phyloP scores from a whole-genome alignment of 2,329 filamentous ascomycete species.

The Colletotrichum somersetense region DNA sequence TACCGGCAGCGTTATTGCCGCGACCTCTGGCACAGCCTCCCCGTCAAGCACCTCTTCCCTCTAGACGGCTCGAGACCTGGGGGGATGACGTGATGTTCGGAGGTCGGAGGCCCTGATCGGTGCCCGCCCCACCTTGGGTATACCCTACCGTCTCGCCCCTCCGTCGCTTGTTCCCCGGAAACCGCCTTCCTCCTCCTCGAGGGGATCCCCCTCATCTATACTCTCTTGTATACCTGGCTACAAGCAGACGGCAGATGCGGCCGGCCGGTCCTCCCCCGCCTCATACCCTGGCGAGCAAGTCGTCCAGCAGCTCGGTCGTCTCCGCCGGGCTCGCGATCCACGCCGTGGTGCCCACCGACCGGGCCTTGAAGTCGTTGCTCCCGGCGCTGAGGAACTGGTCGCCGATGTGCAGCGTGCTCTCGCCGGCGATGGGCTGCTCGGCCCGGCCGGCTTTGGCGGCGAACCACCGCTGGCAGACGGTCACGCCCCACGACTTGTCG shows the following conservation, averaged over 20 bases:
- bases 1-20: background rate
- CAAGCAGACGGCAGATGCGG: background rate
- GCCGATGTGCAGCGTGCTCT: conserved; percentile 91
- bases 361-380: conserved; percentile 96
- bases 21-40: background rate
- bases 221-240: background rate
- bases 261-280: no score
- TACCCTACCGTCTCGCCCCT: background rate
- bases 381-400: conserved; percentile 97
- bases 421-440: conserved; percentile 71
- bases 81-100: background rate
- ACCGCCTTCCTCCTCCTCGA: background rate
- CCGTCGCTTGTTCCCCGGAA: background rate
- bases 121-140: background rate
- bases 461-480: conserved; percentile 92
- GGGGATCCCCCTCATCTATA: no score
- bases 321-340: conserved; percentile 96
- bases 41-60: no score
- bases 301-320: conserved; percentile 90
- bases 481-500: conserved; percentile 96
- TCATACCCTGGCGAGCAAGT: conserved; percentile 72
- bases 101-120: background rate
- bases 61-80: background rate
- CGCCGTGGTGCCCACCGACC: conserved; percentile 91
- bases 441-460: conserved; percentile 61